Base-by-base conservation (phyloP, 2,329 filamentous ascomycete species). In the Ustulina deusta region DNA sequence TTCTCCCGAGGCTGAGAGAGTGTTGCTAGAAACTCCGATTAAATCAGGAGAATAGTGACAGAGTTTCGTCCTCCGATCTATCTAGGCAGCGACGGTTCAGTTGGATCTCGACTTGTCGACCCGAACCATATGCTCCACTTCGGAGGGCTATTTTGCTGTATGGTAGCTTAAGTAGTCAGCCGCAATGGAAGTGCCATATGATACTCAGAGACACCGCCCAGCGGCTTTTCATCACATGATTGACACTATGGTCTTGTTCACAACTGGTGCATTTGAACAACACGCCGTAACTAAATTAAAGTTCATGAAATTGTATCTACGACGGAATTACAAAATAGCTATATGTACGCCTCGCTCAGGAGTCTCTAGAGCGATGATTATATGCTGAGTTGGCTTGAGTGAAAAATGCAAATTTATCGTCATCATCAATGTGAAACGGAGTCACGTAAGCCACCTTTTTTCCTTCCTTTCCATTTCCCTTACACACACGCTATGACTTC, bases 361-460 rank as follows among this genome's bases (percentile, higher is more conserved):
- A 52, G 48, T 17, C 48, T n/a, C 25, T 9, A 54, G 49, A 55
- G 38, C 22, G n/a, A 49, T 63, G 54, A 46, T 60, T 57, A 58
- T 61, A 58, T 61, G 62, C 44, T 34, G 15, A 40, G 56, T 34
- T 36, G 46, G 40, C 36, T 46, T 40, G 38, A 25, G 44, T 52
- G 36, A 61, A 51, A 40, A 32, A 29, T 38, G 55, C 58, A 27
- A 32, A 42, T 61, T 38, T 54, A 46, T 71, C 57, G 25, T 67
- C 63, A 52, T 66, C 69, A 69, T 69, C 38, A 66, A 17, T 58
- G 34, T 61, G 46, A 66, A 63, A 44, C 34, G 44, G 44, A 61
- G 46, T 44, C 58, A 67, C 51, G 48, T 51, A n/a, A 44, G 27
- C 63, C 48, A 29, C 29, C 13, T 34, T 42, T 25, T 42, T 27